phyloP scores from a whole-genome alignment of 1,139 yeast genomes.

The Zhuliangozyma blackwelliae region DNA sequence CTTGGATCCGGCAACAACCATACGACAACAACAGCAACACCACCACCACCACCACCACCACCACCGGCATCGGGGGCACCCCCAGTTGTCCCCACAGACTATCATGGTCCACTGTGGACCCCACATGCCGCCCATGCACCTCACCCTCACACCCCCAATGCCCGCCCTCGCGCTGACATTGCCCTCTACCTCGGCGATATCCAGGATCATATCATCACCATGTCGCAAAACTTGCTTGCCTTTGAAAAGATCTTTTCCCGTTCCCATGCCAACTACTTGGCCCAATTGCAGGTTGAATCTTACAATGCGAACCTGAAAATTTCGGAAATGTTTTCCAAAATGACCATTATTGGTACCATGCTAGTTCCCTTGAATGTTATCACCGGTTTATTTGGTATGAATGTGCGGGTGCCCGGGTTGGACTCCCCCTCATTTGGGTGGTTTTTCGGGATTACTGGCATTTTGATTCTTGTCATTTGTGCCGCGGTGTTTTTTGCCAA shows the following conservation, averaged over 20 bases:
- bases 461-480: slow-evolving; percentile 28
- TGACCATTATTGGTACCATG: slow-evolving; percentile 90
- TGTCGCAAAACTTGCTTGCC: slow-evolving; percentile 92
- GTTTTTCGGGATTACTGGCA: slow-evolving; percentile 50
- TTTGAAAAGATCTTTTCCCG: slow-evolving; percentile 90
- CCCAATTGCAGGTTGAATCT: slow-evolving; percentile 96
- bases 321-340: slow-evolving; percentile 91
- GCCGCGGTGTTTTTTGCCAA: slow-evolving; percentile 21
- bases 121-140: too few relatives aligned
- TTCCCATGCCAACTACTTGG: slow-evolving; percentile 90
- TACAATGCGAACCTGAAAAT: slow-evolving; percentile 95
- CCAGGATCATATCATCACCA: slow-evolving; percentile 91
- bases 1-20: slow-evolving; percentile 47
- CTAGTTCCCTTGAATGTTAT: slow-evolving; percentile 91
- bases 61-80: too few relatives aligned
- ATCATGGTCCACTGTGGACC: too few relatives aligned
- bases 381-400: slow-evolving; percentile 99
- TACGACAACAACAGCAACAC: slow-evolving; percentile 2
- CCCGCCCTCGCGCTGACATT: slow-evolving; percentile 25
- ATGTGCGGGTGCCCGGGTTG: slow-evolving; percentile 94
- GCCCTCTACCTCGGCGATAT: slow-evolving; percentile 83
- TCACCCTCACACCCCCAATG: background rate
- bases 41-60: too few relatives aligned
- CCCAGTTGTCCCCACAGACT: too few relatives aligned
- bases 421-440: slow-evolving; percentile 65